Evolutionary conservation across 1,139 yeast genomes (phyloP), one percentile per base, ranked within the genome.

Genomic region (Scheffersomyces quercinus): DNA sequence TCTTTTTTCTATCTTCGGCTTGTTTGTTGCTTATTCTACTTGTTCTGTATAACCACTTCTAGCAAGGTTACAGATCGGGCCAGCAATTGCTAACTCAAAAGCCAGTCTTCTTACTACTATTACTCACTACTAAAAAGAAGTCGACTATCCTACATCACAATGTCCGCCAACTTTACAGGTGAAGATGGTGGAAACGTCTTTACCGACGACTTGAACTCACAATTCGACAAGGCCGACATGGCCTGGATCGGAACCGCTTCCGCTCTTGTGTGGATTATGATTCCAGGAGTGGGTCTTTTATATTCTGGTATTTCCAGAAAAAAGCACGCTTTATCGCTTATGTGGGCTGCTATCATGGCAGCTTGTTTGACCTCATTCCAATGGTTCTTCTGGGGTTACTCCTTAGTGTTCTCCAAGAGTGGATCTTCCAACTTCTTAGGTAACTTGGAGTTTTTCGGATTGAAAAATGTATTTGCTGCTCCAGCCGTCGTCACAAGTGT

Each of bases 351-450:
- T 3, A 72, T 91, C 62, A 89, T 88, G 88, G 90, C 95, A 12
- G 81, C 82, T 16, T 83, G 93, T 55, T 70, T 91, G 32, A 82
- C 90, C 5, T 71, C 85, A 1, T 89, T 91, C 78, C 97, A 91
- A 61, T 91, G 98, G 98, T 91, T 89, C 67, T 89, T 89, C 72
- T 89, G 97, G 97, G 98, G 98, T 47, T 91, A 87, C 66, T 86
- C 97, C 7, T 76, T 93, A 48, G 83, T 88, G 20, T 91, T 90
- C 63, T 82, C 95, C 38, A 88, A 84, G 59, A 69, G 73, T 42
- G 83, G 86, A 13, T 71, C 73, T 36, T 83, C 90, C 14, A 72
- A 68, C 6, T 85, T 90, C 64, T 74, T 89, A 53, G 98, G 99
- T 44, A 80, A 87, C 53, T 70, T 93, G 64, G 76, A 79, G 58